phyloP scores from a whole-genome alignment of 23 red algal species.

The Agarophyton chilense region DNA sequence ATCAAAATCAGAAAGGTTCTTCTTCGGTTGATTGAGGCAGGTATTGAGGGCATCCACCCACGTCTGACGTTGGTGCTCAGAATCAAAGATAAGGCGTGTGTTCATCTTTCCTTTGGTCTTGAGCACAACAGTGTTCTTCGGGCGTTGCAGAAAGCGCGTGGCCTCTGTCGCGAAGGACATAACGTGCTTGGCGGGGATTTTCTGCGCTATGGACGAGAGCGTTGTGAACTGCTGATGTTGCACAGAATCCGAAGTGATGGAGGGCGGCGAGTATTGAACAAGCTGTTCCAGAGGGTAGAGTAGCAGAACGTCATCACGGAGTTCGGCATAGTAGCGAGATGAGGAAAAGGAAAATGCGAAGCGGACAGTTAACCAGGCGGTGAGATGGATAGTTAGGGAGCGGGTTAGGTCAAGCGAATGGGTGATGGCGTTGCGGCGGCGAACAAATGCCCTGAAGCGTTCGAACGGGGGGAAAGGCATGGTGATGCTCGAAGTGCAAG shows the following conservation, averaged over 20 bases:
- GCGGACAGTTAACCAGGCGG: slow-evolving; percentile 4
- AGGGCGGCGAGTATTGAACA: neutral
- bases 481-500: neutral
- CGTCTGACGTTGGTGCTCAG: neutral
- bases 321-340: neutral
- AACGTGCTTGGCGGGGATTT: slow-evolving; percentile 1
- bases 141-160: neutral
- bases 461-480: neutral
- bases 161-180: neutral
- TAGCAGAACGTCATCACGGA: slow-evolving; percentile 28
- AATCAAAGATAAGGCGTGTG: slow-evolving; percentile 9
- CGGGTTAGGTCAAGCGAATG: slow-evolving; percentile 31
- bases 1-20: slow-evolving; percentile 73
- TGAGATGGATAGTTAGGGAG: slow-evolving; percentile 17
- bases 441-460: neutral
- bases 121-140: neutral
- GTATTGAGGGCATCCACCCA: neutral
- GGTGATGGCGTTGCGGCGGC: slow-evolving; percentile 15
- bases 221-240: neutral
- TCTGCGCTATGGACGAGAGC: neutral
- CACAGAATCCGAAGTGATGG: neutral
- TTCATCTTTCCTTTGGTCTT: neutral
- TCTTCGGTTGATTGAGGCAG: neutral
- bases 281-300: slow-evolving; percentile 25
- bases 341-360: neutral